Evolutionary conservation across 176 grass and related monocot species (phyloP), one percentile per base, ranked within the genome.

Genomic region (Canna indica): DNA sequence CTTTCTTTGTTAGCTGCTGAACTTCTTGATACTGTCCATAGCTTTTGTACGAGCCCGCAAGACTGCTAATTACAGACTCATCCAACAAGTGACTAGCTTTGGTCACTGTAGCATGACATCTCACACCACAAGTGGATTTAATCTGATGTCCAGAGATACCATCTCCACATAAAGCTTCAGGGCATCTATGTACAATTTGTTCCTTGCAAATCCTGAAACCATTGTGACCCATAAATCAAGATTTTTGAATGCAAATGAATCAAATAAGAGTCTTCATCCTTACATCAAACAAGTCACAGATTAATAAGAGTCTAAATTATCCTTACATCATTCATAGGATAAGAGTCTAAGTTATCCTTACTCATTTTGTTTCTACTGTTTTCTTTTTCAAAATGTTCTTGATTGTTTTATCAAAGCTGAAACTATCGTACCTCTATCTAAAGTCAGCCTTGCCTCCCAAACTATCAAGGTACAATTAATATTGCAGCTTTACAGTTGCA

Each of bases 201-300:
- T 77, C 64, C 75, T 68, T 32, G 54, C 64, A 44, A 77, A 68
- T 32, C 75, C 75, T n/a, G 48, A 25, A 12, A 77, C 36, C 75
- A 77, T 69, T 58, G 33, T 77, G 0, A 24, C 24, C 47, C 75
- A 77, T 48, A 68, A n/a, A 20, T 24, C 15, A 11, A 57, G 9
- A 41, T 77, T 35, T 53, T 68, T 68, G 4, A 16, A 46, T 17
- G 7, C 15, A 47, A 77, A 34, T 13, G 12, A 38, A 36, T 77
- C 75, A 9, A 77, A 77, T 12, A 77, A n/a, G n/a, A n/a, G n/a
- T n/a, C n/a, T n/a, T n/a, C n/a, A n/a, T n/a, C n/a, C n/a, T n/a
- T n/a, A n/a, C n/a, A n/a, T n/a, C n/a, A n/a, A n/a, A n/a, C n/a
- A n/a, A n/a, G n/a, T n/a, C n/a, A n/a, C n/a, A n/a, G n/a, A n/a